Evolutionary conservation across 441 rosid species (phyloP), one percentile per base, ranked within the genome.

Genomic region (Hura crepitans): DNA sequence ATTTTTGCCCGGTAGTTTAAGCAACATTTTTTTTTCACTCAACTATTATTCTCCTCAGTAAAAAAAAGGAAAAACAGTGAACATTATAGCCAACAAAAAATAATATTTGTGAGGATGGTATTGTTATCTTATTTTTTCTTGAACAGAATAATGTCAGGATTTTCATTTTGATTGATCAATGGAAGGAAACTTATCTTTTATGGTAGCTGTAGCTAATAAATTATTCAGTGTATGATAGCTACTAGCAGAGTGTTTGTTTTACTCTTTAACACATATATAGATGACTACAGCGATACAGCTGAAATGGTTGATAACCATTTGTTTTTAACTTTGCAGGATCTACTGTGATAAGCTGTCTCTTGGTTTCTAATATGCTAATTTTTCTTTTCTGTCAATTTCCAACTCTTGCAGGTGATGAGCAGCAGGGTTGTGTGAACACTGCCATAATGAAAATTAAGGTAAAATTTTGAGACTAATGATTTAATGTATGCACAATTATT

Each of bases 371-470:
- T 51, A 25, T 46, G 15, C 30, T 25, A 13, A 42, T 5, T 18
- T 30, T 33, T 57, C 12, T 22, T 23, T 54, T 8, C 25, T 27
- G 59, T 25, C 59, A 51, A 51, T 51, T 23, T 51, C 56, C 28
- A 46, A 64, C 33, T 71, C 60, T 70, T 75, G 72, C 77, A 92
- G 96, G 84, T 7, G 86, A 83, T 3, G 91, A 82, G 66, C 82
- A 75, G 49, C 70, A 37, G 72, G 76, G 97, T 72, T 84, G 91
- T 76, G 74, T 80, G 58, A 82, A 78, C 59, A 80, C 96, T 30
- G 77, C 74, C 1, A 65, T 89, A 56, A 66, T 87, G 71, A 84
- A 74, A 31, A 56, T 80, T 5, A 80, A 90, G 97, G 98, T 87
- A 79, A 62, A 47, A 62, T 65, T 66, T 42, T 61, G 64, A 70